Conservation (phyloP, 192 early-diverging fungal genomes). For the Podochytrium sp. region DNA sequence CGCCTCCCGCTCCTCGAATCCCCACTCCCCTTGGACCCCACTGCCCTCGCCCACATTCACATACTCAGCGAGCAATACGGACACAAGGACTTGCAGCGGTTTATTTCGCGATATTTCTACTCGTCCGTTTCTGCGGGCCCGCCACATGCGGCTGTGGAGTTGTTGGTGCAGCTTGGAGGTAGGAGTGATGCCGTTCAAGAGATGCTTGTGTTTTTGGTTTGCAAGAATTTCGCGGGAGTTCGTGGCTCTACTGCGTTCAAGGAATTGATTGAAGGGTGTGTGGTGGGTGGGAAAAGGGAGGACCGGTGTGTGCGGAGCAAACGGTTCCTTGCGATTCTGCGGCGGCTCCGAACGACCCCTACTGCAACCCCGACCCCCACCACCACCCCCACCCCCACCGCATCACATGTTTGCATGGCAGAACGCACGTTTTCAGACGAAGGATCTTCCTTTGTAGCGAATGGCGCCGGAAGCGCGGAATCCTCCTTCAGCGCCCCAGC, state of each 20-base stretch:
- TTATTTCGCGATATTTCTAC: neutral
- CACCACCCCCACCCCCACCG: no score
- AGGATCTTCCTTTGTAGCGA: conserved; percentile 10
- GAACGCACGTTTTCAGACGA: conserved; percentile 16
- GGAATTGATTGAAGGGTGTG: conserved; percentile 1
- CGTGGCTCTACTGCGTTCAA: neutral
- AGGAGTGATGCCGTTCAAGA: neutral
- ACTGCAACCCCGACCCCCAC: neutral
- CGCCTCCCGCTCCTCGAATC: conserved; percentile 17
- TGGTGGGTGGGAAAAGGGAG: neutral
- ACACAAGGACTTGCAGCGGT: neutral
- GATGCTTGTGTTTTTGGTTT: neutral
- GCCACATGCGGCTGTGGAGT: neutral
- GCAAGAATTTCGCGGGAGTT: neutral
- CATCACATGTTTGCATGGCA: no score
- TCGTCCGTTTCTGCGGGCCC: neutral
- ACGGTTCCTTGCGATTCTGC: conserved; percentile 16
- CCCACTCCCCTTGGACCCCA: neutral
- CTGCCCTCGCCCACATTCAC: neutral
- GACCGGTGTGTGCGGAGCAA: neutral
- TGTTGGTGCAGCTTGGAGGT: neutral
- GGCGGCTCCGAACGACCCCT: neutral
- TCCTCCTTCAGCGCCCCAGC: neutral
- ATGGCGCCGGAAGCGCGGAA: neutral
- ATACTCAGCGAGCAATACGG: conserved; percentile 4